Evolutionary conservation across 2,329 filamentous ascomycete species (phyloP).

Genomic region (Coniochaeta hoffmannii): DNA sequence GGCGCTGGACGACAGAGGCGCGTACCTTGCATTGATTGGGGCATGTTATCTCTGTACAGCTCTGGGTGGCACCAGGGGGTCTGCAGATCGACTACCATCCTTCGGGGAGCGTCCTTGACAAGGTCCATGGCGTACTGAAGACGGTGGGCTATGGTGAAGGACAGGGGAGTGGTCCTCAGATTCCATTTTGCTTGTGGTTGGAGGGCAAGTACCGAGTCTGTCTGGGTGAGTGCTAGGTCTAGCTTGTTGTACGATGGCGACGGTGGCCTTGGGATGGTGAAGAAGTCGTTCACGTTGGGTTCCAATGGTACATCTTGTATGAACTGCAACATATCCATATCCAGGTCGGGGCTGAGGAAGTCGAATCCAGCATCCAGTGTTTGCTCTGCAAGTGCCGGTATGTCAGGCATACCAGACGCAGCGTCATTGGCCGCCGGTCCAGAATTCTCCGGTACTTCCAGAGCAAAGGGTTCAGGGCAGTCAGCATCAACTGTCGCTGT

Average conservation of each 20-base stretch:
- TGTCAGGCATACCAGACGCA: background rate
- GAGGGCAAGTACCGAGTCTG: background rate
- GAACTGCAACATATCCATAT: background rate
- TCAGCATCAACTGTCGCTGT: background rate
- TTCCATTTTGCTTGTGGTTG: background rate
- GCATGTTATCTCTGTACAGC: constrained; percentile 46
- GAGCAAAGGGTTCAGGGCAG: background rate
- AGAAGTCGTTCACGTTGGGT: no score
- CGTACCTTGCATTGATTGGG: constrained; percentile 39
- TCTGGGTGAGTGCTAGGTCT: background rate
- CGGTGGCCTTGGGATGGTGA: background rate
- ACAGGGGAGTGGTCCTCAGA: background rate
- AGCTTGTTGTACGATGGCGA: background rate
- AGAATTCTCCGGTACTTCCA: background rate
- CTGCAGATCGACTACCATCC: constrained; percentile 39
- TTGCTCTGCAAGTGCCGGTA: background rate
- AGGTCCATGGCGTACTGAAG: constrained; percentile 39
- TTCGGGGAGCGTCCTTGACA: constrained; percentile 39
- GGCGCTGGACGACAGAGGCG: background rate
- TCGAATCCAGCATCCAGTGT: background rate
- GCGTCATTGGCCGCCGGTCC: background rate
- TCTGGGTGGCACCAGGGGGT: constrained; percentile 46
- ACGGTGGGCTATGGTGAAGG: constrained; percentile 15
- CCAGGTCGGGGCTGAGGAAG: background rate
- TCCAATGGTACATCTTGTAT: no score